Conservation (phyloP, 257 asterid genomes). For the Nyctanthes arbortristis region DNA sequence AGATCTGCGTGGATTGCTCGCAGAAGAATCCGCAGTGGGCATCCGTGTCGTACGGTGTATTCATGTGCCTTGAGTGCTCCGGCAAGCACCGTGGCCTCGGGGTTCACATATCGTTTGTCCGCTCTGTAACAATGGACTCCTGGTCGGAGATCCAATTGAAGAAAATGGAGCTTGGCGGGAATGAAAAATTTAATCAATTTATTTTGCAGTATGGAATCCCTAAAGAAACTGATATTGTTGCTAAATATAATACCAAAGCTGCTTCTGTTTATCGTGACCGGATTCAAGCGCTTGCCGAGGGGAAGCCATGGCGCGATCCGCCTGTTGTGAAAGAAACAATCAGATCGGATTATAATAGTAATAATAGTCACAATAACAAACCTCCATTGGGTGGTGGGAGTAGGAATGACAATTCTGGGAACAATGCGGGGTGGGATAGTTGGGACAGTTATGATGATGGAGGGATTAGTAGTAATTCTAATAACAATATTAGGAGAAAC, state of each 20-base stretch:
- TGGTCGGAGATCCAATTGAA: conserved; percentile 96
- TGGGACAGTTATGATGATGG: conserved; percentile 81
- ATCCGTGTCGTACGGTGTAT: conserved; percentile 83
- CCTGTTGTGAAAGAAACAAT: conserved; percentile 65
- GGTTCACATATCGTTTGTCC: conserved; percentile 93
- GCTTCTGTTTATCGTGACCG: conserved; percentile 80
- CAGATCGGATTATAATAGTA: conserved; percentile 17
- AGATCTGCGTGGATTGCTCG: conserved; percentile 87
- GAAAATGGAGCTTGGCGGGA: conserved; percentile 92
- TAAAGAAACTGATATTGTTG: conserved; percentile 72
- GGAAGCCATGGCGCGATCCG: conserved; percentile 88
- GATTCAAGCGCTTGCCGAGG: conserved; percentile 87
- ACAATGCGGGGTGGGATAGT: conserved; percentile 79
- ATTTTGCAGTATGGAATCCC: conserved; percentile 61
- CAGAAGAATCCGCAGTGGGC: conserved; percentile 99
- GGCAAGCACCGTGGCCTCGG: conserved; percentile 98
- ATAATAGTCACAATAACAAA: conserved; percentile 32
- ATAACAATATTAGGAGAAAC: conserved; percentile 61
- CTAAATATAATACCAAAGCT: conserved; percentile 77
- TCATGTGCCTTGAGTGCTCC: conserved; percentile 96
- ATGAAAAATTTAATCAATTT: conserved; percentile 65
- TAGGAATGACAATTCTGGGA: conserved; percentile 33
- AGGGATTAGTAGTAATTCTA: conserved; percentile 31
- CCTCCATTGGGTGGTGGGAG: conserved; percentile 55
- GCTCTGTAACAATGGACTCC: conserved; percentile 97